These are phyloP conservation scores for Neopestalotiopsis rosae DNA, from an alignment of 2,329 filamentous ascomycete species.

Conservation along the genomic window DNA sequence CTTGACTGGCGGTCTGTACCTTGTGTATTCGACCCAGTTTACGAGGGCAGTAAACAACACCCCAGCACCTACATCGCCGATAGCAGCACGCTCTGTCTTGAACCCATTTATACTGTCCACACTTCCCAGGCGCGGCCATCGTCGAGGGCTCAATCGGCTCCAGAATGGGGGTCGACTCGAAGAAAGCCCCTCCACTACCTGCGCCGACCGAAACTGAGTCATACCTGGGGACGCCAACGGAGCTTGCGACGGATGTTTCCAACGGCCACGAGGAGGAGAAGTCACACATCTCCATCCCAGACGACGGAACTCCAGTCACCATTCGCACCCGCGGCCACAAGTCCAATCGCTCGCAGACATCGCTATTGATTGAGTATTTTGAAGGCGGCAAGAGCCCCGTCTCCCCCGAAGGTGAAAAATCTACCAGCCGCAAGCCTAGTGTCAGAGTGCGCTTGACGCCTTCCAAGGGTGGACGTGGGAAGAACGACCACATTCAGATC, in stretches of 20 bases:
- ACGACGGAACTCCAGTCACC: slow-evolving; percentile 89
- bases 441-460: slow-evolving; percentile 82
- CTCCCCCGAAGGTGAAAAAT: slow-evolving; percentile 52
- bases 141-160: slow-evolving; percentile 19
- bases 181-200: slow-evolving; percentile 71
- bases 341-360: slow-evolving; percentile 77
- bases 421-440: slow-evolving; percentile 75
- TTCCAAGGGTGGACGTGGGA: slow-evolving; percentile 66
- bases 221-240: slow-evolving; percentile 61
- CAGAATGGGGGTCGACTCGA: slow-evolving; percentile 62
- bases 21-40: neutral
- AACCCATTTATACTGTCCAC: slow-evolving; percentile 4
- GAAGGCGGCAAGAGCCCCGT: slow-evolving; percentile 72
- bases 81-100: neutral
- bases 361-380: slow-evolving; percentile 93
- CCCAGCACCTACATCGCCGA: neutral
- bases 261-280: slow-evolving; percentile 63
- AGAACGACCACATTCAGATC: slow-evolving; percentile 82
- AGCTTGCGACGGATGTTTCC: slow-evolving; percentile 71
- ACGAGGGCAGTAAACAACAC: slow-evolving; percentile 15
- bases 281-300: slow-evolving; percentile 80
- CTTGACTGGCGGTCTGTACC: slow-evolving; percentile 8
- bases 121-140: slow-evolving; percentile 6
- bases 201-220: slow-evolving; percentile 79
- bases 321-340: slow-evolving; percentile 77